These are phyloP conservation scores for Magnusiomyces fungicola DNA, from an alignment of 1,139 yeast species.

Conservation along the genomic window DNA sequence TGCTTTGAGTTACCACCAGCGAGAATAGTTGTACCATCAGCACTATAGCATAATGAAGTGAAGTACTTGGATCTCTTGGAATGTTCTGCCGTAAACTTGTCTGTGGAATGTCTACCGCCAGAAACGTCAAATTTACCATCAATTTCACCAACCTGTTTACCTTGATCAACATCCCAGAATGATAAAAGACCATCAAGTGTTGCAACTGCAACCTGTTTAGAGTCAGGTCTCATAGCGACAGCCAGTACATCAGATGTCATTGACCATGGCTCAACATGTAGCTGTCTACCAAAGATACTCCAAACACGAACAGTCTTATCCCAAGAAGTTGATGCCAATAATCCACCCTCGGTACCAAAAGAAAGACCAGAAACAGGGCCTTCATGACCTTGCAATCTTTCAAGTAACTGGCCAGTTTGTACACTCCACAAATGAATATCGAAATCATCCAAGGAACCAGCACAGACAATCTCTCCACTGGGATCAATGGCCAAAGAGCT, in stretches of 20 bases:
- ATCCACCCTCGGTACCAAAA: conserved; percentile 69
- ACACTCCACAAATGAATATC: conserved; percentile 97
- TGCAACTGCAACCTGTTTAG: conserved; percentile 80
- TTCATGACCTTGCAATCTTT: conserved; percentile 84
- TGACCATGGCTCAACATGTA: conserved; percentile 85
- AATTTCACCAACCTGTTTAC: conserved; percentile 71
- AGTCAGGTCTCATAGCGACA: conserved; percentile 83
- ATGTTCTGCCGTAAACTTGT: conserved; percentile 72
- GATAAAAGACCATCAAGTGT: conserved; percentile 85
- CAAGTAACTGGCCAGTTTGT: conserved; percentile 87
- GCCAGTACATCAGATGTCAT: conserved; percentile 80
- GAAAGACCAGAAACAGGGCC: conserved; percentile 90
- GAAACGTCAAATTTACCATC: conserved; percentile 83
- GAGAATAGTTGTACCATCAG: conserved; percentile 79
- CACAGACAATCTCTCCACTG: conserved; percentile 93
- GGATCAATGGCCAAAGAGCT: conserved; percentile 91
- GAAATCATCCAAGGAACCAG: conserved; percentile 85
- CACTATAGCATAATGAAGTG: conserved; percentile 73
- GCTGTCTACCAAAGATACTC: conserved; percentile 76
- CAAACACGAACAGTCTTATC: conserved; percentile 89
- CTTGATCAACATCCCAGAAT: conserved; percentile 76
- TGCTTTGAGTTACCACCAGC: conserved; percentile 94
- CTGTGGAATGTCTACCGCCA: conserved; percentile 80
- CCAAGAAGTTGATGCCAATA: conserved; percentile 92
- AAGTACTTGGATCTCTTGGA: conserved; percentile 80